Conservation (phyloP, 805 yeast species). For the Pichia phayaonensis region DNA sequence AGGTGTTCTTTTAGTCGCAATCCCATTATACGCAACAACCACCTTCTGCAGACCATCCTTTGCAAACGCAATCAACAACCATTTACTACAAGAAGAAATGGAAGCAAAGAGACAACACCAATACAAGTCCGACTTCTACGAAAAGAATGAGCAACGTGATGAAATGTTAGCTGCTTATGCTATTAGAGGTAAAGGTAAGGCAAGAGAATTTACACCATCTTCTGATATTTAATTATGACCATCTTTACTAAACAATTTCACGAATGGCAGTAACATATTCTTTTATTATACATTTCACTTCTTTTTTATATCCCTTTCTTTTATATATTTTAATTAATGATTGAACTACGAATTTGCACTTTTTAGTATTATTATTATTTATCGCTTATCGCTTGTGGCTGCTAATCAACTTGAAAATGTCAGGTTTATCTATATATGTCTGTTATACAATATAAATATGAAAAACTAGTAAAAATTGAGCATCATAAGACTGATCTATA, state of each 20-base stretch:
- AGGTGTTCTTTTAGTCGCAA: constrained; percentile 24
- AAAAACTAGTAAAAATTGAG: too few relatives aligned
- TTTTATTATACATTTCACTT: background rate
- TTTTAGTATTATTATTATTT: too few relatives aligned
- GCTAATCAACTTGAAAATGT: too few relatives aligned
- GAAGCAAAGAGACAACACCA: constrained; percentile 24
- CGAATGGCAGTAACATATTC: background rate
- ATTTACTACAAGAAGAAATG: constrained; percentile 26
- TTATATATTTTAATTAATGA: background rate
- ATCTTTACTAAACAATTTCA: background rate
- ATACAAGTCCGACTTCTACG: constrained; percentile 22
- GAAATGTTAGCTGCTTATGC: constrained; percentile 21
- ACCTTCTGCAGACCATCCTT: constrained; percentile 28
- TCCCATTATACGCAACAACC: constrained; percentile 23
- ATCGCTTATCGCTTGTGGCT: background rate
- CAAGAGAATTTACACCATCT: constrained; percentile 21
- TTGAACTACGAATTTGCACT: background rate
- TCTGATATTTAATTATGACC: background rate
- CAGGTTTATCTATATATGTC: too few relatives aligned
- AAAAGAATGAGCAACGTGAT: constrained; percentile 19
- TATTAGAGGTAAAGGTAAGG: constrained; percentile 22
- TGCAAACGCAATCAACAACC: constrained; percentile 29
- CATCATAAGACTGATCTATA: background rate
- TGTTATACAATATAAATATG: too few relatives aligned
- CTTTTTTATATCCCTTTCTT: background rate